Conservation (phyloP, 306 rosid genomes). For the cucumber (Cucumis sativus) region Cucumber_9930_V3 NC_026661.2:18268001-18268500, state of each 20-base stretch:
- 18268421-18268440: constrained; percentile 9
- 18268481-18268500: constrained; percentile 96
- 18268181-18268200: neutral
- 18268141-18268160: neutral
- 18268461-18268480: constrained; percentile 99
- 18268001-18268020: no score
- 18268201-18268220: neutral
- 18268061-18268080: no score
- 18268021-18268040: no score
- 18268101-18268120: neutral
- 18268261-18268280: constrained; percentile 95
- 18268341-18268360: constrained; percentile 11
- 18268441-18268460: constrained; percentile 24
- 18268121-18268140: neutral
- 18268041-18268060: no score
- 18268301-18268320: constrained; percentile 82
- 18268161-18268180: neutral
- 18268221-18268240: constrained; percentile 1
- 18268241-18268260: constrained; percentile 17
- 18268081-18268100: neutral
- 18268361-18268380: neutral
- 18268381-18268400: neutral
- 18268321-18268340: constrained; percentile 99
- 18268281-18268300: constrained; percentile 88
- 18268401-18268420: neutral